Evolutionary conservation across 2,329 filamentous ascomycete species (phyloP), one percentile per base, ranked within the genome.

Genomic region (Lecanicillium sp.): DNA sequence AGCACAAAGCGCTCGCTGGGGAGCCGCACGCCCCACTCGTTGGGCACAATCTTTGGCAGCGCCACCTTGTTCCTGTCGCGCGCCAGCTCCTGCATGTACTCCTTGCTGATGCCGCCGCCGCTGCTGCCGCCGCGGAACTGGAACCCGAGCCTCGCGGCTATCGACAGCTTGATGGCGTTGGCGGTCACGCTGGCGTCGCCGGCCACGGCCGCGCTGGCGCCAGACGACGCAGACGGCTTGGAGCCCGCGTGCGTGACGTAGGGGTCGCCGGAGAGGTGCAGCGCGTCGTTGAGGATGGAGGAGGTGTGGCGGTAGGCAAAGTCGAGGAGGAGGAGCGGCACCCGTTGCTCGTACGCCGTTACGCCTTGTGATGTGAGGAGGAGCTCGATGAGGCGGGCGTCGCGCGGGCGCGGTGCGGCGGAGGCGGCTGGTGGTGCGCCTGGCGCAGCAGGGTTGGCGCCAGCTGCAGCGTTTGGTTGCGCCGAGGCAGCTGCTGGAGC

Each of bases 281-380:
- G 62, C 6, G 79, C 81, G 62, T 88, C 84, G 48, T 68, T 77
- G 15, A 89, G 76, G 27, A 89, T 71, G 41, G 76, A 73, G 2
- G 78, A 79, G 9, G 82, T 86, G 69, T 88, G 85, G 28, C 86
- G 79, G 71, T 92, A 92, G 35, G 86, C 84, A 56, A 90, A 90
- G 65, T 92, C 86, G 57, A 92, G 79, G 35, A 92, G 79, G 42
- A 89, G 79, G 1, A 90, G 74, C 1, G 86, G 86, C 2, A 92
- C 85, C 52, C 86, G 84, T 58, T 84, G 77, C 59, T 90, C 85
- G 69, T 87, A 92, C 29, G 81, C 72, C 4, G 81, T 80, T 9
- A 90, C 84, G 54, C 85, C 85, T 52, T 88, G 81, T 7, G 82
- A 83, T 15, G 81, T 81, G 35, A 92, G 78, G 37, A 92, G 75